Evolutionary conservation across 352 stramenopile species (phyloP).

Genomic region (Phytophthora parvispora): DNA sequence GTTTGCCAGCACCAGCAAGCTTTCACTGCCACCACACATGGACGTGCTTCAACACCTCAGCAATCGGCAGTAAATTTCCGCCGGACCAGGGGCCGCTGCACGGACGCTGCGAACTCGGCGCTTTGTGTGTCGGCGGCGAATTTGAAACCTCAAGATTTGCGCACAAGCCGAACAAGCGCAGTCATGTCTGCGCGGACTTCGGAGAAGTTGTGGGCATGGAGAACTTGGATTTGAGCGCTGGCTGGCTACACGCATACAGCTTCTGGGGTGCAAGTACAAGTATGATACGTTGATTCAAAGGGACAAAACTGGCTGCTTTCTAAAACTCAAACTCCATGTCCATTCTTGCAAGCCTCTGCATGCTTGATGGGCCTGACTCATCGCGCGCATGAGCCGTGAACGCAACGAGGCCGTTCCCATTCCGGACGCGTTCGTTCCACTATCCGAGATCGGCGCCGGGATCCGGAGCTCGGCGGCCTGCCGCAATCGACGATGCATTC

Average conservation of each 20-base stretch:
- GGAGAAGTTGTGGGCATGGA: background rate
- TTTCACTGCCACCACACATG: background rate
- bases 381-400: background rate
- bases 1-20: constrained; percentile 12
- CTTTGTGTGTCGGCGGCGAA: background rate
- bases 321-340: background rate
- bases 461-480: constrained; percentile 2
- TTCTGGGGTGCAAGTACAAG: too few species aligned
- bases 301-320: too few species aligned
- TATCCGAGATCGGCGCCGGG: constrained; percentile 17
- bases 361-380: constrained; percentile 21
- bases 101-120: background rate
- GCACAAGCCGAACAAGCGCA: background rate
- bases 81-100: constrained; percentile 1
- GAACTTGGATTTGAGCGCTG: background rate
- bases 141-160: background rate
- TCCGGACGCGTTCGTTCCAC: constrained; percentile 17
- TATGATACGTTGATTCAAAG: too few species aligned
- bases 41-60: background rate
- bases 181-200: background rate
- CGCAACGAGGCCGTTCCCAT: background rate
- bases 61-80: constrained; percentile 15
- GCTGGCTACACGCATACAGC: background rate
- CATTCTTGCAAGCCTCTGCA: constrained; percentile 9
- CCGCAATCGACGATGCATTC: constrained; percentile 27